Conservation (phyloP, 345 rosid genomes). For the Brassica rapa region DNA sequence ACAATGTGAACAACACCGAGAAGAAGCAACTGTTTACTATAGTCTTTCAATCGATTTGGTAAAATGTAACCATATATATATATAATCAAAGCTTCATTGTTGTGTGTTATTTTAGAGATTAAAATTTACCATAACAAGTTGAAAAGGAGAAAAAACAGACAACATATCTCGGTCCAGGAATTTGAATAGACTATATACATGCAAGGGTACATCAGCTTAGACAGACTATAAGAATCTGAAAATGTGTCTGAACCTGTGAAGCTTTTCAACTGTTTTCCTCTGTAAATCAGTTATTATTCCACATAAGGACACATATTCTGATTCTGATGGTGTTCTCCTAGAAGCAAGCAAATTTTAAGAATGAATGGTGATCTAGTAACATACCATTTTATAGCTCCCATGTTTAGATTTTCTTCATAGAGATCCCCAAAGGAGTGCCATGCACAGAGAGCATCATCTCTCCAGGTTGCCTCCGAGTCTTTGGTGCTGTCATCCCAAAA, state of each 20-base stretch:
- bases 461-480: slow-evolving; percentile 68
- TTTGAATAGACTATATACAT: not conserved
- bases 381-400: too few relatives aligned
- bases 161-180: not conserved
- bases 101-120: not conserved
- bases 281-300: too few relatives aligned
- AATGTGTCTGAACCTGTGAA: too few relatives aligned
- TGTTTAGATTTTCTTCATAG: slow-evolving; percentile 48
- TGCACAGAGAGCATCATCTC: slow-evolving; percentile 84
- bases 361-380: too few relatives aligned
- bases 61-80: too few relatives aligned
- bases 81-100: not conserved
- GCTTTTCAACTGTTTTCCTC: too few relatives aligned
- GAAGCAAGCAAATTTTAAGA: too few relatives aligned
- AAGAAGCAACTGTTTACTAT: too few relatives aligned
- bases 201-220: not conserved
- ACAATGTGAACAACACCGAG: too few relatives aligned
- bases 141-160: not conserved
- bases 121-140: slow-evolving; percentile 1
- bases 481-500: slow-evolving; percentile 79
- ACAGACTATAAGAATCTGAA: not conserved
- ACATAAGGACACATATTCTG: too few relatives aligned
- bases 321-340: too few relatives aligned
- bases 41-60: too few relatives aligned
- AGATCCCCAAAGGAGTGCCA: slow-evolving; percentile 91